Base-by-base conservation (phyloP, 2,329 filamentous ascomycete species). In the Neopestalotiopsis clavispora region DNA sequence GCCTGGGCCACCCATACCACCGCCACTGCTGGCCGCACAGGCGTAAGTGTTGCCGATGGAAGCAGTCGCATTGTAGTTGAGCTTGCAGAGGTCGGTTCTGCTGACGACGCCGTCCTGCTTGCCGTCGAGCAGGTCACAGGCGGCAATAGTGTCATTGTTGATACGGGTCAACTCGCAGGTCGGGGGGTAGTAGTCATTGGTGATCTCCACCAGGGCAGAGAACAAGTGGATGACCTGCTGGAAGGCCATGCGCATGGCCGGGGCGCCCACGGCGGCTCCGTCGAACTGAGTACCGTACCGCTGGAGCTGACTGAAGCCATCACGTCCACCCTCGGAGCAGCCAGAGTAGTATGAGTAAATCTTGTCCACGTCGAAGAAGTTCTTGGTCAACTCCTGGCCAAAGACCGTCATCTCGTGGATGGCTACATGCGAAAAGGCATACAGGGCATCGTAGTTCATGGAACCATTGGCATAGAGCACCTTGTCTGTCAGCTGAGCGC, bases 261-360 rank as follows among this genome's bases (percentile, higher is more conserved):
- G 63, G 12, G 63, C 63, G 3, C 62, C 63, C 10, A 65, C 63
- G 38, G 45, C 63, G 20, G 63, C 63, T 4, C 63, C 63, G 40
- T 65, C 63, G n/a, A 65, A 65, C 42, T 65, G 63, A n/a, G 63
- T 65, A 5, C 63, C 63, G 42, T 65, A 65, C n/a, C 63, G 17
- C 20, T 65, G 63, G 3, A 65, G 38, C 42, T 59, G 57, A 4
- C 57, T 59, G 30, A 59, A 59, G 1, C 57, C 57, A 28, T 59
- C 57, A 14, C 57, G 57, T 13, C 57, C 57, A 14, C 57, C 57
- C 6, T 59, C 57, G 23, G 57, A 59, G 57, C 57, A 59, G n/a
- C 63, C 63, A 45, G 38, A 56, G 28, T 65, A 65, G 23, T 65
- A 65, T 9, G 63, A 65, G 45, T 65, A 65, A n/a, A 65, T 7